These are phyloP conservation scores for Torulaspora globosa DNA, from an alignment of 1,139 yeast genomes.

Conservation along the genomic window DNA sequence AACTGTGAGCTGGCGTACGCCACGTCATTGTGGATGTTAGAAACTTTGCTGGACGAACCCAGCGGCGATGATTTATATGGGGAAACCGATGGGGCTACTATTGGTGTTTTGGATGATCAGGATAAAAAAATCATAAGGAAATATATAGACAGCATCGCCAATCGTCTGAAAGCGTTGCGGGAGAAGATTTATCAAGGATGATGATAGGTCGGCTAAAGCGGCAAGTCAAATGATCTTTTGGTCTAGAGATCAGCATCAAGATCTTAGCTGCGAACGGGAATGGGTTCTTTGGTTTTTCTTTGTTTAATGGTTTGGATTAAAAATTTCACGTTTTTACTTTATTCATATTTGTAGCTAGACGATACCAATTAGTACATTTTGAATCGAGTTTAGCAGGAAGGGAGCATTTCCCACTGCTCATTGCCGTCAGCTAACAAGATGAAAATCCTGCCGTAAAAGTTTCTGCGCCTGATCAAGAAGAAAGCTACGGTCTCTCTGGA, in stretches of 20 bases:
- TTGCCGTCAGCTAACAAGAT: no score
- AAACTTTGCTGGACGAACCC: constrained; percentile 59
- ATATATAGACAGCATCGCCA: constrained; percentile 70
- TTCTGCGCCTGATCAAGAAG: no score
- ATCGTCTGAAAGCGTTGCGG: constrained; percentile 57
- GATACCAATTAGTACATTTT: constrained; percentile 4
- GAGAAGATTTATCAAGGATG: constrained; percentile 20
- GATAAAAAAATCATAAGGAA: constrained; percentile 73
- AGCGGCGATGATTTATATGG: constrained; percentile 28
- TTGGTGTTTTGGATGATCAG: constrained; percentile 54
- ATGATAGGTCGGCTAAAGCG: not conserved
- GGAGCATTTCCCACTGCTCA: no score
- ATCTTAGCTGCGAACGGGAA: not conserved
- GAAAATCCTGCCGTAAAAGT: no score
- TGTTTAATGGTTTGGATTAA: constrained; percentile 3
- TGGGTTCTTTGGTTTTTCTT: constrained; percentile 1
- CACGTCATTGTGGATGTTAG: constrained; percentile 93
- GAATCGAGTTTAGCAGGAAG: not conserved
- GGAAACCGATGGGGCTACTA: constrained; percentile 18
- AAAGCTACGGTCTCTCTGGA: not conserved
- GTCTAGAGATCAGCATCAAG: not conserved
- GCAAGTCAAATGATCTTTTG: not conserved
- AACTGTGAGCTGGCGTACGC: constrained; percentile 88
- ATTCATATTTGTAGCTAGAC: constrained; percentile 7
- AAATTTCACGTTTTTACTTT: constrained; percentile 2